These are phyloP conservation scores for Akanthomyces dipterigenus DNA, from an alignment of 2,329 filamentous ascomycete species.

Conservation along the genomic window DNA sequence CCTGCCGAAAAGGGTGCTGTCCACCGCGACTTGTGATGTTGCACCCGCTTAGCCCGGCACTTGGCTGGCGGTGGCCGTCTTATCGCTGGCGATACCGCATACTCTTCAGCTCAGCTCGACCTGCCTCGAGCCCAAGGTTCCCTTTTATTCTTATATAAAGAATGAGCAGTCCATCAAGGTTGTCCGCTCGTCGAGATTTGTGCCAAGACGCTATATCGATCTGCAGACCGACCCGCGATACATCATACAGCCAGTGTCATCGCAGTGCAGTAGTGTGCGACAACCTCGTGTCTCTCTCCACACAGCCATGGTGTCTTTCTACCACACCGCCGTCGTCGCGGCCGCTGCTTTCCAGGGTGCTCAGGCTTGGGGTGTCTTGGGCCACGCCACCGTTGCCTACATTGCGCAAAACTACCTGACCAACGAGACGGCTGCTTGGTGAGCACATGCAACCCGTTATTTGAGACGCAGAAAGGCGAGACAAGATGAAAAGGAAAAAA, in stretches of 20 bases:
- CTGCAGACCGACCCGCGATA: constrained; percentile 3
- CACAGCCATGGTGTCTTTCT: constrained; percentile 6
- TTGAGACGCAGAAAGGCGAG: too few species aligned
- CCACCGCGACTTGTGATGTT: constrained; percentile 4
- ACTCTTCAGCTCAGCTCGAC: background rate
- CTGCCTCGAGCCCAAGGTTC: background rate
- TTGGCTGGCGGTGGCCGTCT: background rate
- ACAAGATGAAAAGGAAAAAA: background rate
- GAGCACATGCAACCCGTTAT: background rate
- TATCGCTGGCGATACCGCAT: background rate
- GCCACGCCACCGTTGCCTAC: constrained; percentile 49
- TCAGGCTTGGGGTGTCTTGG: constrained; percentile 36
- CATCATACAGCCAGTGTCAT: background rate
- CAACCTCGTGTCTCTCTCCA: background rate
- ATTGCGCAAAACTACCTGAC: constrained; percentile 43
- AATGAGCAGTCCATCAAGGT: constrained; percentile 11
- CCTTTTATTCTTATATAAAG: background rate
- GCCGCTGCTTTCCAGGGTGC: constrained; percentile 15
- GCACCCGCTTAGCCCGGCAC: background rate
- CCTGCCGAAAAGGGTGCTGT: constrained; percentile 17
- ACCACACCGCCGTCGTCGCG: constrained; percentile 7
- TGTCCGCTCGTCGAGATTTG: background rate
- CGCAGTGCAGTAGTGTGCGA: background rate
- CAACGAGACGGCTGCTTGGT: constrained; percentile 27
- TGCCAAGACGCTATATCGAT: constrained; percentile 12